Evolutionary conservation across 495 filamentous ascomycete genomes (phyloP).

Genomic region (Lasiosphaeris hirsuta): DNA sequence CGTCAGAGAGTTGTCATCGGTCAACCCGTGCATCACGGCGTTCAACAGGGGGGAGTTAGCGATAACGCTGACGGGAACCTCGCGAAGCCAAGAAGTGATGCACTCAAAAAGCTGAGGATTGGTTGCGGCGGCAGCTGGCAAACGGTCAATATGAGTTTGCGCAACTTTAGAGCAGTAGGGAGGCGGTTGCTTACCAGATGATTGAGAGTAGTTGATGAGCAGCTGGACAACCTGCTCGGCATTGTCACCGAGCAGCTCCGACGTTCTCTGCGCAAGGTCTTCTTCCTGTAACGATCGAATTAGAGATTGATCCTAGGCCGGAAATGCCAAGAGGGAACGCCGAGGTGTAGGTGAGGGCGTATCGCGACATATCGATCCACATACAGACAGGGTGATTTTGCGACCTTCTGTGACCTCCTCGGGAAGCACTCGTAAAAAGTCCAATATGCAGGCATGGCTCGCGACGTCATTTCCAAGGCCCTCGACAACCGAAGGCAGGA

Average conservation of each 20-base stretch:
- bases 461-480: conserved; percentile 72
- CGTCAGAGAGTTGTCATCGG: conserved; percentile 73
- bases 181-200: conserved; percentile 63
- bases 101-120: conserved; percentile 92
- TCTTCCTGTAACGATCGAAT: conserved; percentile 74
- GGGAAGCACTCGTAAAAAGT: conserved; percentile 92
- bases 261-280: conserved; percentile 74
- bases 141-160: background rate
- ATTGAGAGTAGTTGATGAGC: conserved; percentile 82
- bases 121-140: conserved; percentile 60
- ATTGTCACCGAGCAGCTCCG: conserved; percentile 86
- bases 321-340: conserved; percentile 37
- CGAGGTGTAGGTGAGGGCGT: conserved; percentile 35
- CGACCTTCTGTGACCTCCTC: conserved; percentile 99
- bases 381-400: conserved; percentile 96
- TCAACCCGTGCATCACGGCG: conserved; percentile 71
- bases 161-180: background rate
- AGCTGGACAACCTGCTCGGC: conserved; percentile 79
- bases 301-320: conserved; percentile 50
- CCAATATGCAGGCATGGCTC: conserved; percentile 78
- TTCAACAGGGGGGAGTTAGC: conserved; percentile 83
- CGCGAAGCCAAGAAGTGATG: conserved; percentile 92
- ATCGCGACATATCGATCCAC: conserved; percentile 60
- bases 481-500: conserved; percentile 73
- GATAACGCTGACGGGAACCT: conserved; percentile 79